Evolutionary conservation across 2,329 filamentous ascomycete species (phyloP).

Genomic region (Pseudomassariella vexata): DNA sequence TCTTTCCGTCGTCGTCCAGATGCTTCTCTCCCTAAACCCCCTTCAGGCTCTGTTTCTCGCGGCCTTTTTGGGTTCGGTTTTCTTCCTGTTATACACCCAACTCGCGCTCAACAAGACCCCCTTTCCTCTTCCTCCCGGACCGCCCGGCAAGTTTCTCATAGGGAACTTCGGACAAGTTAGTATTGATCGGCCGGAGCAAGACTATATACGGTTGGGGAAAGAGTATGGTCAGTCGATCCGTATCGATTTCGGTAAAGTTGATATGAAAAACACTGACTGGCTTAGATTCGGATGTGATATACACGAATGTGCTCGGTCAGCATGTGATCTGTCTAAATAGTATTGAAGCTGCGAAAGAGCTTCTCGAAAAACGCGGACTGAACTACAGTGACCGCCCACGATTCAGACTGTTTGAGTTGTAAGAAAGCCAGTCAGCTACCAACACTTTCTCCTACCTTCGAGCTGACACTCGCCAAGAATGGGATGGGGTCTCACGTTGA

Average conservation of each 20-base stretch:
- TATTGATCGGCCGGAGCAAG: conserved; percentile 22
- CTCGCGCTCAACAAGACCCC: conserved; percentile 6
- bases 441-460: not conserved
- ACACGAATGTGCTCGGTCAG: conserved; percentile 29
- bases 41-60: conserved; percentile 5
- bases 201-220: conserved; percentile 24
- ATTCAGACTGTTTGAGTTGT: conserved; percentile 27
- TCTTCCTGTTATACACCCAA: conserved; percentile 8
- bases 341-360: conserved; percentile 28
- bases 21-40: not conserved
- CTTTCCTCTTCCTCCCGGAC: conserved; percentile 22
- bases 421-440: not conserved
- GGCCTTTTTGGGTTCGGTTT: conserved; percentile 5
- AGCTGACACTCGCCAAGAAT: conserved; percentile 7
- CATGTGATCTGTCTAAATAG: conserved; percentile 31
- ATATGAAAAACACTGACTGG: conserved; percentile 33
- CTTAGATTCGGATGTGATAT: conserved; percentile 21
- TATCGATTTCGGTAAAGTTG: too few species aligned
- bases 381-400: conserved; percentile 33
- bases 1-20: too few species aligned
- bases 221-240: conserved; percentile 24
- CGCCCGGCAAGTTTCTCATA: conserved; percentile 19
- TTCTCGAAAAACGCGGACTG: conserved; percentile 32
- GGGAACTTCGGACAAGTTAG: conserved; percentile 24
- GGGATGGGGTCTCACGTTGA: conserved; percentile 20